phyloP scores from a whole-genome alignment of 2,329 filamentous ascomycete species.

The Botrytis fabae region DNA sequence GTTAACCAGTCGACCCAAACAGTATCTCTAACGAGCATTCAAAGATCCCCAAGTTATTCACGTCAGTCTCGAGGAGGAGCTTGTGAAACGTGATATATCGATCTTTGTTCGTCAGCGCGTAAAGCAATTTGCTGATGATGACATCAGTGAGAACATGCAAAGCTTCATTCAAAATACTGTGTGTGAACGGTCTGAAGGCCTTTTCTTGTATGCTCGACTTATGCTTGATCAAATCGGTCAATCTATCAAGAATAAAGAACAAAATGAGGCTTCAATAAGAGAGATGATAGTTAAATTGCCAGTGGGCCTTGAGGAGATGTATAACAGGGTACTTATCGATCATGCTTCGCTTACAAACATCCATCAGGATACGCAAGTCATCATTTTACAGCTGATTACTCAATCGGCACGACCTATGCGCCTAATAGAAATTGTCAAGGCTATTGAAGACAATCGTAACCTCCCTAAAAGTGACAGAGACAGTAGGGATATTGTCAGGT shows the following conservation, averaged over 20 bases:
- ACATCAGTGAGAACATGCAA: not conserved
- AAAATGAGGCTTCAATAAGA: not conserved
- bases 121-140: not conserved
- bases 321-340: slow-evolving; percentile 31
- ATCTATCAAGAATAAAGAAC: not conserved
- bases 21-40: slow-evolving; percentile 40
- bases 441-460: not conserved
- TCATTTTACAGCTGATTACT: slow-evolving; percentile 31
- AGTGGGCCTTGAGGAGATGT: slow-evolving; percentile 36
- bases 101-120: slow-evolving; percentile 7
- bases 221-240: slow-evolving; percentile 20
- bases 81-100: slow-evolving; percentile 43
- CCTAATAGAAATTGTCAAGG: slow-evolving; percentile 24
- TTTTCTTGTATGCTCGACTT: slow-evolving; percentile 22
- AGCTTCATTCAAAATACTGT: slow-evolving; percentile 2
- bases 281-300: slow-evolving; percentile 23
- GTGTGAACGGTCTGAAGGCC: slow-evolving; percentile 9
- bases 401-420: slow-evolving; percentile 33
- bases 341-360: slow-evolving; percentile 22
- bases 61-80: slow-evolving; percentile 43
- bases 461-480: slow-evolving; percentile 6
- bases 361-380: slow-evolving; percentile 28
- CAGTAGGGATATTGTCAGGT: slow-evolving; percentile 43
- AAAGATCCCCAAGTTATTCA: slow-evolving; percentile 35
- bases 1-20: slow-evolving; percentile 47